Conservation (phyloP, 1,139 yeast genomes). For the Suhomyces panamericanus region DNA sequence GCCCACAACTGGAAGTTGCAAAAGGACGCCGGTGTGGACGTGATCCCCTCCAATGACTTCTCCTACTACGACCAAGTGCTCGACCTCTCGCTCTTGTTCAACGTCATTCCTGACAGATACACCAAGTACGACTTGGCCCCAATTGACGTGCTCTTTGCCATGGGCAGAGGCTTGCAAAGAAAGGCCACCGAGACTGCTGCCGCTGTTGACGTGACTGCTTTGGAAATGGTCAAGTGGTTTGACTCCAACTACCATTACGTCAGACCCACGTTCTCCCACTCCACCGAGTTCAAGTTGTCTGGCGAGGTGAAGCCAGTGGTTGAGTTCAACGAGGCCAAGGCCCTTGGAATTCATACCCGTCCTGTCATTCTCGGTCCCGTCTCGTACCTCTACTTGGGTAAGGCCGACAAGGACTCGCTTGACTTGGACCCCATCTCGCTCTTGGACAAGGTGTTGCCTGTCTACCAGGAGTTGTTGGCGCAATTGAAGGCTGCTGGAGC, state of each 20-base stretch:
- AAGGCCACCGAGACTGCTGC: constrained; percentile 83
- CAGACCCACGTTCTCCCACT: constrained; percentile 97
- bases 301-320: constrained; percentile 92
- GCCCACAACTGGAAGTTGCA: constrained; percentile 97
- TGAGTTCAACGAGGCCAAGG: constrained; percentile 97
- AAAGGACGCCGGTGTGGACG: constrained; percentile 94
- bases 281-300: constrained; percentile 93
- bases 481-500: constrained; percentile 96
- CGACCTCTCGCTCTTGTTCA: constrained; percentile 89
- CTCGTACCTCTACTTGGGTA: constrained; percentile 92
- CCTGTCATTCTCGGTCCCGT: constrained; percentile 97
- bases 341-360: constrained; percentile 91
- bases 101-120: constrained; percentile 96
- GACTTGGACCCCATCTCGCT: constrained; percentile 92
- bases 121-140: constrained; percentile 86
- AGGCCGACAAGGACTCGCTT: constrained; percentile 96
- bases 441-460: constrained; percentile 86
- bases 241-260: constrained; percentile 99
- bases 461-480: constrained; percentile 82
- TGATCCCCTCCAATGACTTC: constrained; percentile 97
- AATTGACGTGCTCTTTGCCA: constrained; percentile 92
- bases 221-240: constrained; percentile 99
- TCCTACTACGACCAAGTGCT: constrained; percentile 97
- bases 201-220: constrained; percentile 97
- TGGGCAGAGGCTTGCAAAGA: constrained; percentile 99